Conservation (phyloP, 169 alveolate genomes). For the Eimeria maxima region DNA sequence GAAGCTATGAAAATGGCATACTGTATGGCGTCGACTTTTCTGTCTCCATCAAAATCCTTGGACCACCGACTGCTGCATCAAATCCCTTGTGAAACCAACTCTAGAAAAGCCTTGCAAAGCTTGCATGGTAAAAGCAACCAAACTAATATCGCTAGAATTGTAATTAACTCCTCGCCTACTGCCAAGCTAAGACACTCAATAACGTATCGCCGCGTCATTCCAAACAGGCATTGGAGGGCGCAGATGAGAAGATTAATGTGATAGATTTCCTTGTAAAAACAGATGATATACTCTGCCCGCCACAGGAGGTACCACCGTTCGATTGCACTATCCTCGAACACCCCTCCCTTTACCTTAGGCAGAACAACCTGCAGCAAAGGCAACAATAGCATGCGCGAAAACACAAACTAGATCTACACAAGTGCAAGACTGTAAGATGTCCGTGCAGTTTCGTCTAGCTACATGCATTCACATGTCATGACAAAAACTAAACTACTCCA, state of each 20-base stretch:
- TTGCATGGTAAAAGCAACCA: not conserved
- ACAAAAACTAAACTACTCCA: not conserved
- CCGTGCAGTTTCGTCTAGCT: not conserved
- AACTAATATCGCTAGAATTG: not conserved
- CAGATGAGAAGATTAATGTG: slow-evolving; percentile 41
- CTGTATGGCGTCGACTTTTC: not conserved
- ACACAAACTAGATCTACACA: not conserved
- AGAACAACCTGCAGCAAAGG: slow-evolving; percentile 15
- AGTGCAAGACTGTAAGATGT: not conserved
- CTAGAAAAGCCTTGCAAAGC: not conserved
- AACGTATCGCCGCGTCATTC: slow-evolving; percentile 2
- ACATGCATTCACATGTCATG: not conserved
- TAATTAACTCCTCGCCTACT: not conserved
- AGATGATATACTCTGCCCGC: slow-evolving; percentile 45
- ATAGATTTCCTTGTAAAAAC: slow-evolving; percentile 38
- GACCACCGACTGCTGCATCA: not conserved
- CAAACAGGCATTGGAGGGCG: slow-evolving; percentile 48
- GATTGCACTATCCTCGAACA: slow-evolving; percentile 38
- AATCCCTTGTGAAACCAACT: too few relatives aligned
- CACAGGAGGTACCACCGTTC: slow-evolving; percentile 72
- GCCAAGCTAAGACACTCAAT: slow-evolving; percentile 57
- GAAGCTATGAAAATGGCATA: not conserved
- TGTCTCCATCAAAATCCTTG: not conserved
- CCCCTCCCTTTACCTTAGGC: slow-evolving; percentile 45
- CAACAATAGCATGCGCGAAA: not conserved